Evolutionary conservation across 441 rosid genomes (phyloP), one percentile per base, ranked within the genome.

Genomic region (Erysimum cheiri): DNA sequence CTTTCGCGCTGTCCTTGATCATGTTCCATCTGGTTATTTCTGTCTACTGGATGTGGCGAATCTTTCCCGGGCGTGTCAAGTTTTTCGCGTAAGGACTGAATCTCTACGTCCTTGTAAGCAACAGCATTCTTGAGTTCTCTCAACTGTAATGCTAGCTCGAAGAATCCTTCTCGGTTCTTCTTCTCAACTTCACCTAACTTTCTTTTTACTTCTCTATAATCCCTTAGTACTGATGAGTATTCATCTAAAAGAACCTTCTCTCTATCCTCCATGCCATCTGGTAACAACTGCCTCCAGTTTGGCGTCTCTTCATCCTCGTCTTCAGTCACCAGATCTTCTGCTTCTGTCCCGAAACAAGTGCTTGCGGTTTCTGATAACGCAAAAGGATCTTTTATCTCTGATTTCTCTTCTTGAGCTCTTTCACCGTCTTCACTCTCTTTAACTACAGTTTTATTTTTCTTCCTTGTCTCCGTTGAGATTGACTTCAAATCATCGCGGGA

Each of bases 141-240:
- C 43, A 91, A 83, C 82, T 91, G 97, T 83, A 89, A 65, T 14
- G 95, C 88, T 74, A 93, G 64, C 66, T 91, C 95, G 15, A 84
- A 87, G 75, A 88, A 87, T 6, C 88, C 93, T 32, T 89, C 92
- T 1, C 90, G 64, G 77, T 89, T 93, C 67, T 83, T 87, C 87
- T 88, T 84, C 83, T 93, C 98, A 65, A 88, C 88, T 4, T 86
- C 84, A 22, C 82, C 68, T 12, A 93, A 81, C 83, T 85, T 88
- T 78, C 79, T 85, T 64, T 81, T 87, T 4, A 91, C 92, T 7
- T 86, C 96, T 77, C 84, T 81, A 14, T 88, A 93, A 71, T 82
- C 87, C 53, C 67, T 73, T 28, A 93, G 78, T 17, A 87, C 87
- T 36, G 78, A 61, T 71, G 80, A 67, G 77, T 89, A 89, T 33